Base-by-base conservation (phyloP, 202 grass and related monocot species). In the Setaria italica region DNA sequence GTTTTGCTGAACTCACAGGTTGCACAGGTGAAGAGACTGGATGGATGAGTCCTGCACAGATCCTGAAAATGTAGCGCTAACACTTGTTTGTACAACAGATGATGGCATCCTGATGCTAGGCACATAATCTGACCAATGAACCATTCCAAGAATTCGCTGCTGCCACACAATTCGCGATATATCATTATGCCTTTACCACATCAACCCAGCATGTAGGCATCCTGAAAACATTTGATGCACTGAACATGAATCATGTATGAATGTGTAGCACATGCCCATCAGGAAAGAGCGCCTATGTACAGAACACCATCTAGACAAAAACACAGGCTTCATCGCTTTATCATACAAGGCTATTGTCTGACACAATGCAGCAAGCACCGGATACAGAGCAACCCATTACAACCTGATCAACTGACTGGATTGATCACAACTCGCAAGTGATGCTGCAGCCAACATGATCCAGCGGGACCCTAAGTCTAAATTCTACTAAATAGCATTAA, bases 391-490 rank as follows among this genome's bases (percentile, higher is more conserved):
- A 86, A 69, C 45, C 62, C 74, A 48, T 80, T 84, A 87, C 84
- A 83, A 43, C 54, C 35, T 43, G 80, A 57, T 90, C 80, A 90
- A 90, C 80, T 54, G 68, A 73, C 51, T 63, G 53, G 67, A 87
- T 76, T 87, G 89, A 90, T 80, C 80, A 62, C 70, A 80, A 43
- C 25, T 62, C 59, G 11, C 25, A 62, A 62, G 72, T 19, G 32
- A 76, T 48, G 70, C 73, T 19, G 48, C 49, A 46, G 62, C 21
- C 7, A 46, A 48, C 76, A 84, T 17, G 47, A 80, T 84, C 77
- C 69, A 80, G 80, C 54, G 74, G 50, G 76, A 75, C 55, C 55
- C 46, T 13, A 77, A 62, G 48, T 33, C 76, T 76, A 87, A 32
- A 57, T 48, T 71, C 77, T 77, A 91, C 46, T 85, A 87, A 10